Percentiles rank a stretch among this genome's conserved stretches.
These are phyloP conservation scores for Paralagenidium karlingii DNA, from an alignment of 352 stramenopile genomes.

Conservation along the genomic window DNA sequence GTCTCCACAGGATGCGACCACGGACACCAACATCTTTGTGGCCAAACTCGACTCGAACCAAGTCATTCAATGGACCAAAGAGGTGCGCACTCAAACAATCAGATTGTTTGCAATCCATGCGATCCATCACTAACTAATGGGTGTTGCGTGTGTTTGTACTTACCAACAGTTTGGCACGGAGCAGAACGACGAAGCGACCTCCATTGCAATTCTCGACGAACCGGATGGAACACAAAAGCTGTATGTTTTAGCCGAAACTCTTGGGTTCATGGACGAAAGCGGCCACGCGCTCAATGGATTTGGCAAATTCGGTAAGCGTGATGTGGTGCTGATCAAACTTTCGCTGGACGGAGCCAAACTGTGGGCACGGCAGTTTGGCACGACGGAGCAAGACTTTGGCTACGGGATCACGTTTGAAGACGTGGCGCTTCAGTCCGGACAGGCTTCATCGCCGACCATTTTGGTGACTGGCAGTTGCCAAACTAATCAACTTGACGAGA, in stretches of 20 bases:
- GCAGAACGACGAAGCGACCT: constrained; percentile 37
- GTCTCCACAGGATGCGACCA: constrained; percentile 3
- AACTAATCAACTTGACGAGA: constrained; percentile 21
- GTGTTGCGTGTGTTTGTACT: constrained; percentile 1
- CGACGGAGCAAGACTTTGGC: constrained; percentile 37
- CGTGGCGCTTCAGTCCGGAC: too few relatives aligned
- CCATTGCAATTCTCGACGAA: constrained; percentile 37
- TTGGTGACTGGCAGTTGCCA: constrained; percentile 32
- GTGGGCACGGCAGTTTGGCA: constrained; percentile 65
- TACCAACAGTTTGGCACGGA: constrained; percentile 30
- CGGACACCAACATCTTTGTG: constrained; percentile 40
- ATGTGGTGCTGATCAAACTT: constrained; percentile 55
- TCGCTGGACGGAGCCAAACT: constrained; percentile 30
- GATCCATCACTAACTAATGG: not conserved
- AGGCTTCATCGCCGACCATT: too few relatives aligned
- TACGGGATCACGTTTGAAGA: constrained; percentile 42
- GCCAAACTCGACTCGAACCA: constrained; percentile 26
- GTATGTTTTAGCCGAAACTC: constrained; percentile 54
- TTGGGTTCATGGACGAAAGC: constrained; percentile 56
- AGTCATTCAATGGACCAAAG: constrained; percentile 29
- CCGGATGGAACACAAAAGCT: constrained; percentile 19
- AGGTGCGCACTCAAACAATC: constrained; percentile 10
- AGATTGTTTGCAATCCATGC: too few relatives aligned
- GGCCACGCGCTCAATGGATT: constrained; percentile 58
- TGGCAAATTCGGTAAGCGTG: constrained; percentile 46